A percentile compares a stretch with the other conserved stretches of the same genome.
Conservation (phyloP, 2,329 filamentous ascomycete species). For the Pseudogymnoascus sp. region DNA sequence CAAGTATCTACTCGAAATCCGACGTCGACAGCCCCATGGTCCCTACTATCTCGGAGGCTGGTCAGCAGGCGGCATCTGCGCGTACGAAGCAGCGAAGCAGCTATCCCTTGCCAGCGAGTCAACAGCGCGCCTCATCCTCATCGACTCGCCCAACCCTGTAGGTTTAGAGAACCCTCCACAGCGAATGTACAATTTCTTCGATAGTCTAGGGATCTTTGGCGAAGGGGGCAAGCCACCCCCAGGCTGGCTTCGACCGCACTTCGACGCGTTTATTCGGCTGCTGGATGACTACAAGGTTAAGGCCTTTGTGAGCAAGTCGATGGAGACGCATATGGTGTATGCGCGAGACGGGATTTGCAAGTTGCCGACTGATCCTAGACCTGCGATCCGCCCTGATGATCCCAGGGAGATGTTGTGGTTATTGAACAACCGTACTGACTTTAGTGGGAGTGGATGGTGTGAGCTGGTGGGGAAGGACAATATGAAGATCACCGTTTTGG, state of each 20-base stretch:
- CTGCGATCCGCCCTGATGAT: slow-evolving; percentile 2
- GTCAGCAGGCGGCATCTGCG: slow-evolving; percentile 45
- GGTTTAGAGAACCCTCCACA: slow-evolving; percentile 40
- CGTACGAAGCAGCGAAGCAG: slow-evolving; percentile 36
- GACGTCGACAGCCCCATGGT: slow-evolving; percentile 37
- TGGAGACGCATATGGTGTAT: slow-evolving; percentile 7
- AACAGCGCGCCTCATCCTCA: slow-evolving; percentile 32
- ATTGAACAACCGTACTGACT: slow-evolving; percentile 11
- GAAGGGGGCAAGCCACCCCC: slow-evolving; percentile 25
- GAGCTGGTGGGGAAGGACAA: slow-evolving; percentile 6
- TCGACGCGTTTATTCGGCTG: slow-evolving; percentile 40
- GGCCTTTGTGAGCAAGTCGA: slow-evolving; percentile 15
- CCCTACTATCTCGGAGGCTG: slow-evolving; percentile 44
- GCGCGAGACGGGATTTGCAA: neutral
- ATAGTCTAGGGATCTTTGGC: slow-evolving; percentile 37
- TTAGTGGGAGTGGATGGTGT: slow-evolving; percentile 9
- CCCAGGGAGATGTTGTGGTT: neutral
- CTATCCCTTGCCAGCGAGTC: slow-evolving; percentile 31
- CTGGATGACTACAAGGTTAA: slow-evolving; percentile 36
- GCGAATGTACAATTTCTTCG: slow-evolving; percentile 41
- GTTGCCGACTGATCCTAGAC: neutral
- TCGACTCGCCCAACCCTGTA: slow-evolving; percentile 36
- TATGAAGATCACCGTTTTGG: neutral
- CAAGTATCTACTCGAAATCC: slow-evolving; percentile 36
- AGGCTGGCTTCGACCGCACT: slow-evolving; percentile 43